Conservation (phyloP, 345 rosid genomes). For the Eucalyptus cloeziana region DNA sequence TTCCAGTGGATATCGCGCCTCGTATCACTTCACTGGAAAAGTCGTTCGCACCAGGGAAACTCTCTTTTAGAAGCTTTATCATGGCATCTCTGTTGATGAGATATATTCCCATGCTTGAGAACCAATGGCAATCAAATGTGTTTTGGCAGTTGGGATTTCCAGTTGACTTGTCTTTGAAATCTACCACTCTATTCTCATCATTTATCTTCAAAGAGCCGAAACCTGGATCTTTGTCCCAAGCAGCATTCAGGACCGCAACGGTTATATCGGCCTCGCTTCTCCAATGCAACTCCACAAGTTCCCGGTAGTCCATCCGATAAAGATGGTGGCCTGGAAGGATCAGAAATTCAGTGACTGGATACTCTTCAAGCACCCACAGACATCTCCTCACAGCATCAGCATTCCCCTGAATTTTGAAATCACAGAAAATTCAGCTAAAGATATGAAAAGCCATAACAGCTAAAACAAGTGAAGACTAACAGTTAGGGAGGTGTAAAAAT, state of each 20-base stretch:
- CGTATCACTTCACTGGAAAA: conserved; percentile 49
- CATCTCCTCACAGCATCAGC: conserved; percentile 91
- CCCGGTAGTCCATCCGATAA: conserved; percentile 76
- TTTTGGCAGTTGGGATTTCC: background rate
- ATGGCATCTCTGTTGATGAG: conserved; percentile 41
- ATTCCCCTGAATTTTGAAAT: conserved; percentile 33
- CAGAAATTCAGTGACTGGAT: conserved; percentile 55
- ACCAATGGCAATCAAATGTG: background rate
- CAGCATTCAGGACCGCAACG: conserved; percentile 29
- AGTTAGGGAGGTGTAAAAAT: background rate
- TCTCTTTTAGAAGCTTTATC: conserved; percentile 41
- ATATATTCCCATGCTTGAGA: conserved; percentile 64
- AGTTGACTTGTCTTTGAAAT: conserved; percentile 5
- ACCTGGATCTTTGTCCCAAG: conserved; percentile 29
- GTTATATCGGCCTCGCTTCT: conserved; percentile 48
- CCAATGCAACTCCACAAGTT: conserved; percentile 42
- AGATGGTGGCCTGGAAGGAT: conserved; percentile 84
- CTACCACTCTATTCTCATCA: conserved; percentile 27
- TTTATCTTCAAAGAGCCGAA: conserved; percentile 43
- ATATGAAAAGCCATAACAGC: background rate
- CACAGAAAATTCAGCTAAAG: background rate
- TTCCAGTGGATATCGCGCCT: conserved; percentile 53
- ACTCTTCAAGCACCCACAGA: conserved; percentile 72
- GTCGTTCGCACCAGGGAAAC: conserved; percentile 42
- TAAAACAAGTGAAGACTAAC: background rate